Evolutionary conservation across 116 monocot species (phyloP).

Genomic region (Phalaenopsis hybrid): DNA sequence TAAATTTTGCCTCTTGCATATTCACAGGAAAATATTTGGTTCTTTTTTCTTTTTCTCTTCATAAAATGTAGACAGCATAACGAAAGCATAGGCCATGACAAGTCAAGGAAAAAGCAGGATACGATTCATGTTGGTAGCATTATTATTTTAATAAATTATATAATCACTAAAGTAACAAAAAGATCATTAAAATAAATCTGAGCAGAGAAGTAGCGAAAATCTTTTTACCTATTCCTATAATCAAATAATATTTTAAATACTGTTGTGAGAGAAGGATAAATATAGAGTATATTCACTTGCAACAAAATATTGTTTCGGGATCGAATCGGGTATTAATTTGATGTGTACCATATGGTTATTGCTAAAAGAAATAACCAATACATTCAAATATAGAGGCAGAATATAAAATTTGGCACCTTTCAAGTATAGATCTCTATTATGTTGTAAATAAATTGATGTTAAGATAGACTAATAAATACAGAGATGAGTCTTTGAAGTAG

Average conservation of each 20-base stretch:
- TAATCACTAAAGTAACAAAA: background rate
- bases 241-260: background rate
- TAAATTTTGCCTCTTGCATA: background rate
- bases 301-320: background rate
- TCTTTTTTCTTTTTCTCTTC: background rate
- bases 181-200: background rate
- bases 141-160: too few relatives aligned
- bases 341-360: background rate
- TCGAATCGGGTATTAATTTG: background rate
- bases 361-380: background rate
- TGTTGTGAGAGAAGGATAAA: background rate
- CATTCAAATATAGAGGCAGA: background rate
- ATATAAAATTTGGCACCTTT: background rate
- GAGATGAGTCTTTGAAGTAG: background rate
- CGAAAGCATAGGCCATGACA: background rate
- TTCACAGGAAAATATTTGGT: background rate
- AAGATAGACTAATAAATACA: background rate
- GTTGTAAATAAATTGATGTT: background rate
- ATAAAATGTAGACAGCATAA: background rate
- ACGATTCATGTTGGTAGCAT: too few relatives aligned
- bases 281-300: background rate
- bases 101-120: background rate
- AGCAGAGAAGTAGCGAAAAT: background rate
- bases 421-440: background rate
- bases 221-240: background rate